These are phyloP conservation scores for Bauhinia variegata DNA, from an alignment of 306 rosid species.

Conservation along the genomic window DNA sequence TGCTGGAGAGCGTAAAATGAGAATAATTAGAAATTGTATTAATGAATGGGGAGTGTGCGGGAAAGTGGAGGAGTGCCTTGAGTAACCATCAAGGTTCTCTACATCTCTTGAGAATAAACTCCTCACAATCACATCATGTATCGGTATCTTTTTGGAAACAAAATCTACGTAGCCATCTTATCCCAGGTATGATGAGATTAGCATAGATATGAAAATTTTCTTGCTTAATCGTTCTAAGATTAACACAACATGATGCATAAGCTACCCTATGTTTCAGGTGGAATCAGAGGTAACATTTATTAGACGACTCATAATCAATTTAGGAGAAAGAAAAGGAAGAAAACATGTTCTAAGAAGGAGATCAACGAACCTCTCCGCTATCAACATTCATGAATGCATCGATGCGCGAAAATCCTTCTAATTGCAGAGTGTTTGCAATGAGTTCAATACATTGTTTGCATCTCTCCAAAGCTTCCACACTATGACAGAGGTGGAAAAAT, in stretches of 20 bases:
- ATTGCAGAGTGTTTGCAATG: conserved; percentile 75
- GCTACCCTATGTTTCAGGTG: background rate
- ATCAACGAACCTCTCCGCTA: conserved; percentile 77
- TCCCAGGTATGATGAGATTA: background rate
- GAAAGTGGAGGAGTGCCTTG: too few relatives aligned
- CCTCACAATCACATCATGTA: too few relatives aligned
- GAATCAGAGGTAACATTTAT: background rate
- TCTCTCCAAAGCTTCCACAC: conserved; percentile 67
- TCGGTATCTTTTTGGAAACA: too few relatives aligned
- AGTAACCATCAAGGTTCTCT: too few relatives aligned
- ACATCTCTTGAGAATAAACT: conserved; percentile 10
- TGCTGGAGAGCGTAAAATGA: too few relatives aligned
- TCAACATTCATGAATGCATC: conserved; percentile 92
- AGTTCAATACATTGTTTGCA: conserved; percentile 75
- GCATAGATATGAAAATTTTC: background rate
- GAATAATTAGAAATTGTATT: too few relatives aligned
- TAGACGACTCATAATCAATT: conserved; percentile 16
- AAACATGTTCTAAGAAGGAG: conserved; percentile 19
- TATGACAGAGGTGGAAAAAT: conserved; percentile 35
- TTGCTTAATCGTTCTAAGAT: conserved; percentile 5
- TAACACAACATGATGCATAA: background rate
- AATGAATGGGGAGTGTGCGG: too few relatives aligned
- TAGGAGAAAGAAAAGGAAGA: conserved; percentile 1
- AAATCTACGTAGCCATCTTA: too few relatives aligned
- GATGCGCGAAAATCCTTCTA: conserved; percentile 93